Percentiles rank a stretch among this genome's conserved stretches.
These are phyloP conservation scores for Pseudocercospora fuligena DNA, from an alignment of 2,329 filamentous ascomycete genomes.

Conservation along the genomic window DNA sequence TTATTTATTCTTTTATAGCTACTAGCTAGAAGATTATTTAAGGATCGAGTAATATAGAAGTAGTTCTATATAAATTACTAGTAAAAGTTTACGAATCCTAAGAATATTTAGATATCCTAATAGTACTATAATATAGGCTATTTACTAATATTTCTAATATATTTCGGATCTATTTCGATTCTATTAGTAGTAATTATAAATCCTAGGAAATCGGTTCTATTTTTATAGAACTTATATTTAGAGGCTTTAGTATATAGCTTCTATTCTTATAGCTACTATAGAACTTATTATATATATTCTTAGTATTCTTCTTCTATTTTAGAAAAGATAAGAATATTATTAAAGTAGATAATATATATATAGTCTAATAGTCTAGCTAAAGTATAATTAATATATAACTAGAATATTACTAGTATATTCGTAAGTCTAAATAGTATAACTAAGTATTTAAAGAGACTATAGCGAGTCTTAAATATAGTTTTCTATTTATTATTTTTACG, in stretches of 20 bases:
- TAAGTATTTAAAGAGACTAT: background rate
- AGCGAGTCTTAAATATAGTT: background rate
- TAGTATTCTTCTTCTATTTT: too few species aligned
- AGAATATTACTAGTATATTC: background rate
- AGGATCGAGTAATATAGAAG: background rate
- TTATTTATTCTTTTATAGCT: too few species aligned
- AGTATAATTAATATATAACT: background rate
- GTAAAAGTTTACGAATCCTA: background rate
- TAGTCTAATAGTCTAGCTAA: background rate
- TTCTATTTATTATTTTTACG: background rate
- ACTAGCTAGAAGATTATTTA: background rate
- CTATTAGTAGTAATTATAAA: conserved; percentile 19
- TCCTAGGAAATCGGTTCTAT: conserved; percentile 27
- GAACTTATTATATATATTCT: conserved; percentile 10
- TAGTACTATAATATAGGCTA: background rate
- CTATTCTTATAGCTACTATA: conserved; percentile 10
- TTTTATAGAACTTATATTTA: conserved; percentile 29
- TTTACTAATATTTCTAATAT: too few species aligned
- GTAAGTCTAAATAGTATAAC: background rate
- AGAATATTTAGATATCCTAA: background rate
- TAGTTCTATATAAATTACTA: background rate
- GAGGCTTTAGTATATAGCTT: conserved; percentile 22
- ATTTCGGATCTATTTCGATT: background rate
- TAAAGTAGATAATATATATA: background rate
- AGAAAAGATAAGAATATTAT: too few species aligned